These are phyloP conservation scores for Lactarius vividus DNA, from an alignment of 768 basidiomycete species.

Conservation along the genomic window DNA sequence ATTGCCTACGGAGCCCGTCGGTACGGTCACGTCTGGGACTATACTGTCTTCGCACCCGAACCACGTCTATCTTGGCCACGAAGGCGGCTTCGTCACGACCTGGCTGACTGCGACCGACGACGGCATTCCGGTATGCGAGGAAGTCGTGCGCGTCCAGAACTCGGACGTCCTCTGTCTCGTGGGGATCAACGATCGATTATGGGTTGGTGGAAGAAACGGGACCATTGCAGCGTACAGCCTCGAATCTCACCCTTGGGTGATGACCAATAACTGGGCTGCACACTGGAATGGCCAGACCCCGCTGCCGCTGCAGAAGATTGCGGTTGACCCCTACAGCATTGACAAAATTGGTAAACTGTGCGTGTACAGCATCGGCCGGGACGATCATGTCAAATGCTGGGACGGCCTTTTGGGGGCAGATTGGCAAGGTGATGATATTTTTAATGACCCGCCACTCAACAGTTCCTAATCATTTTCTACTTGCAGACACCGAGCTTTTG, in stretches of 20 bases:
- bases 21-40: slow-evolving; percentile 79
- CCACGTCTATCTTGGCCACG: slow-evolving; percentile 82
- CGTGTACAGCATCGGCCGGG: slow-evolving; percentile 74
- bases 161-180: slow-evolving; percentile 82
- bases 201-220: slow-evolving; percentile 86
- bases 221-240: slow-evolving; percentile 81
- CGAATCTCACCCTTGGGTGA: slow-evolving; percentile 69
- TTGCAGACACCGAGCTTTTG: slow-evolving; percentile 67
- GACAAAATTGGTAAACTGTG: slow-evolving; percentile 61
- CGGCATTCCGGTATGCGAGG: slow-evolving; percentile 61
- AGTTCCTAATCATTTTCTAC: slow-evolving; percentile 1
- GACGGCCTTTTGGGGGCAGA: slow-evolving; percentile 83
- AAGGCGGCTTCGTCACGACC: slow-evolving; percentile 85
- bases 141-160: slow-evolving; percentile 74
- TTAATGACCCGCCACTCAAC: background rate
- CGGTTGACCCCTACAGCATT: slow-evolving; percentile 75
- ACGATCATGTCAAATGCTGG: slow-evolving; percentile 77
- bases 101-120: slow-evolving; percentile 62
- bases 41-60: slow-evolving; percentile 66
- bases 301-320: slow-evolving; percentile 59
- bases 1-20: slow-evolving; percentile 67
- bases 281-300: slow-evolving; percentile 45
- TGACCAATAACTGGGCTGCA: slow-evolving; percentile 86
- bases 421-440: slow-evolving; percentile 71
- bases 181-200: slow-evolving; percentile 80